Percentiles rank a stretch among this genome's conserved stretches.
Conservation (phyloP, 1,284 basidiomycete species). For the Ceratobasidium sp. region DNA sequence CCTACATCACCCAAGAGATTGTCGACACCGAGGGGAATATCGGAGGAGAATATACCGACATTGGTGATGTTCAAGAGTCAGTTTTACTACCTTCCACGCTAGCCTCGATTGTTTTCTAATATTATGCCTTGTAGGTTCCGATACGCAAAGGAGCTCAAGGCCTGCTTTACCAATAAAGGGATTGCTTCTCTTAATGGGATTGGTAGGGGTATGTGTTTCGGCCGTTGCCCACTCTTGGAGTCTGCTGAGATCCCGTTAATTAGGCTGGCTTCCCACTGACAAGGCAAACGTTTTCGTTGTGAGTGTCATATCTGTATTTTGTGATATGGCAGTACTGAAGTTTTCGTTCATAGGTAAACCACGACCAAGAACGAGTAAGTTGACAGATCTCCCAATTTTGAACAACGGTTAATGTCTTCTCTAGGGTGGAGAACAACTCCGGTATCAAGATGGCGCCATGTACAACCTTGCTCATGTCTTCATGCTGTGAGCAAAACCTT, state of each 20-base stretch:
- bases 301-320: constrained; percentile 11
- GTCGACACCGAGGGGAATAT: constrained; percentile 21
- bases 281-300: constrained; percentile 74
- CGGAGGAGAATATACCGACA: constrained; percentile 22
- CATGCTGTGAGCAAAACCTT: constrained; percentile 61
- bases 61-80: constrained; percentile 75
- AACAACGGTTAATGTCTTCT: constrained; percentile 57
- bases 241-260: background rate
- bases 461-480: constrained; percentile 73
- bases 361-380: constrained; percentile 75
- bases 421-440: constrained; percentile 63
- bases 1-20: constrained; percentile 22
- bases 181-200: constrained; percentile 69
- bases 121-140: constrained; percentile 64
- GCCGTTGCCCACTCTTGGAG: background rate
- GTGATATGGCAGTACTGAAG: background rate
- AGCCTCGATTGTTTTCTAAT: background rate
- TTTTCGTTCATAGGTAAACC: constrained; percentile 61
- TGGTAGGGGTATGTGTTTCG: constrained; percentile 62
- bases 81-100: constrained; percentile 48
- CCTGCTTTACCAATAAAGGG: constrained; percentile 66
- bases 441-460: constrained; percentile 71
- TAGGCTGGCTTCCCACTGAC: constrained; percentile 70
- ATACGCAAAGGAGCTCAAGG: constrained; percentile 67
- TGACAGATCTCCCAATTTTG: background rate